Evolutionary conservation across 148 eudicot species (phyloP), one percentile per base, ranked within the genome.

Genomic region (Rhododendron molle): DNA sequence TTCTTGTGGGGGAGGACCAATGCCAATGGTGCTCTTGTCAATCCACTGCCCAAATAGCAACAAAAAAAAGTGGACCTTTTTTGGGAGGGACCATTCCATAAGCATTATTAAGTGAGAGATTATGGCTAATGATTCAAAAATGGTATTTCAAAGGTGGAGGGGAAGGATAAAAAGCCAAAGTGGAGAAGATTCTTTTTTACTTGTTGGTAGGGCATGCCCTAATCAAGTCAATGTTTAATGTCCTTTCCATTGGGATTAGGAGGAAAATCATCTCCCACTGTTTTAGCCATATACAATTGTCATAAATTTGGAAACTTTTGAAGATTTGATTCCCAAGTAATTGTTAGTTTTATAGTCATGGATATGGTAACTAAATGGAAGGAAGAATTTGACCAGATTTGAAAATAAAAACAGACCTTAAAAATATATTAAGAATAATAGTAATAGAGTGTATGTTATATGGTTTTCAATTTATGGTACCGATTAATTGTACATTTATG

Each of bases 161-260:
- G 16, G 40, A 16, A 82, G 56, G 40, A 82, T 38, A 43, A 65
- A n/a, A 20, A 46, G 32, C 12, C 54, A 65, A 23, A 82, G 74
- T 47, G 44, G 73, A 60, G 49, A 54, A 62, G 83, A 81, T 13
- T 49, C 23, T 79, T 79, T 79, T 79, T 28, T 5, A 13, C 34
- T 81, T 81, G 30, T 81, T 71, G 86, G 81, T 74, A 38, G 81
- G 81, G 81, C 77, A 76, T 54, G 81, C 49, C 86, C 69, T 76
- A 74, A 83, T 83, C 44, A 71, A 83, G 16, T 81, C 18, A 60
- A 81, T 34, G 73, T 69, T 71, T 32, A 28, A 83, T 46, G 54
- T 65, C 50, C 21, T 30, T 36, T 20, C 30, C 73, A 69, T 46
- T 67, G 73, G 54, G 84, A 71, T 28, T 65, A 43, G 56, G 50